These are phyloP conservation scores for Solanum clarkiae DNA, from an alignment of 257 asterid genomes.

Conservation along the genomic window DNA sequence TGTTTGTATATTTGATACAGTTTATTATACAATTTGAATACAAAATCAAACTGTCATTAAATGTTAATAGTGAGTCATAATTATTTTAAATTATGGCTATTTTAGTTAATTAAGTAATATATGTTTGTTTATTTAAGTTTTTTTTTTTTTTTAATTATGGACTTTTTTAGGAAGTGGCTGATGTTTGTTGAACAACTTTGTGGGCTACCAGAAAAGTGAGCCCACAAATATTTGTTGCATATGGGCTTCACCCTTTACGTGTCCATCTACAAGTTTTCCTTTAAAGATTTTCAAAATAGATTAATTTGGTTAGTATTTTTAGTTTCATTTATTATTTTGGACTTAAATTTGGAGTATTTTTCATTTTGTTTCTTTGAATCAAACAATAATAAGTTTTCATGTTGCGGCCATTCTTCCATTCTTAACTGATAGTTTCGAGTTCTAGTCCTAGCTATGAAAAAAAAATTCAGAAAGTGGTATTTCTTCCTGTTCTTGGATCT, in stretches of 20 bases:
- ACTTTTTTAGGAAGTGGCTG: background rate
- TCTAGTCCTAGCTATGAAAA: background rate
- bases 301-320: background rate
- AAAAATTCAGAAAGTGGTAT: background rate
- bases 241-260: background rate
- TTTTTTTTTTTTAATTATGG: no score
- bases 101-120: no score
- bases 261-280: background rate
- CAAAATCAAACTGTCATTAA: no score
- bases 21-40: no score
- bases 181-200: background rate
- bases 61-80: no score
- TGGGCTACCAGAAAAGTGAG: background rate
- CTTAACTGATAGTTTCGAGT: background rate
- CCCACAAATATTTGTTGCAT: background rate
- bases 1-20: no score
- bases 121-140: no score
- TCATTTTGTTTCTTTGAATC: background rate
- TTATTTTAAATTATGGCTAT: no score
- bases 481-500: background rate
- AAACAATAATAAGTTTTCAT: background rate
- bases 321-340: background rate
- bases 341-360: background rate
- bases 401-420: background rate
- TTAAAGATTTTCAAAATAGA: background rate